phyloP scores from a whole-genome alignment of 2,329 filamentous ascomycete genomes.

The Magnaporthiopsis incrustans region DNA sequence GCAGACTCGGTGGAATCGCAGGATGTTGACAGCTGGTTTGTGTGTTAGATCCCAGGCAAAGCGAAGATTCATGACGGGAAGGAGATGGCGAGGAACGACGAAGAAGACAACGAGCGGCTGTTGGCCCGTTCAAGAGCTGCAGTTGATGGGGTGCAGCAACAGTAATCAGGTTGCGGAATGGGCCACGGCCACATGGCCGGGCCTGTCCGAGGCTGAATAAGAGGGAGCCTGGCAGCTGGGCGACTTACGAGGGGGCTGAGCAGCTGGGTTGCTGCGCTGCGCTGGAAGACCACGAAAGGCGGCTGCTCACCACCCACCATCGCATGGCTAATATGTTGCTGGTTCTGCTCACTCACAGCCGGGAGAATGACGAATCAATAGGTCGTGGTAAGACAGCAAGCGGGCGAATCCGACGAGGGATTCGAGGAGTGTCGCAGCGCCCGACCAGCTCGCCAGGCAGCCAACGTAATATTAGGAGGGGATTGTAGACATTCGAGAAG shows the following conservation, averaged over 20 bases:
- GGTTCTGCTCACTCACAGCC: not conserved
- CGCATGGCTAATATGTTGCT: not conserved
- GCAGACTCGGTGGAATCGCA: not conserved
- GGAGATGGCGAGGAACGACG: not conserved
- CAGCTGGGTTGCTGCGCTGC: not conserved
- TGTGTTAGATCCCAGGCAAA: not conserved
- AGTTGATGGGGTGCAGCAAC: not conserved
- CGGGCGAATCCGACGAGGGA: not conserved
- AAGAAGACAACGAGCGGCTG: not conserved
- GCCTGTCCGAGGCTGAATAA: slow-evolving; percentile 6
- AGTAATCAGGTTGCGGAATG: not conserved
- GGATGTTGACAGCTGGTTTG: not conserved
- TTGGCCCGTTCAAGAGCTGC: not conserved
- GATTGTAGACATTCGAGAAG: not conserved
- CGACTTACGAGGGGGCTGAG: not conserved
- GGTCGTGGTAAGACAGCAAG: not conserved
- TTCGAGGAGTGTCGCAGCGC: not conserved
- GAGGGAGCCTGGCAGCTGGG: not conserved
- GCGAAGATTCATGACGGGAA: slow-evolving; percentile 2
- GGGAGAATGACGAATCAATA: not conserved
- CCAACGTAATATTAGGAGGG: not conserved
- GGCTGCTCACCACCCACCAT: not conserved
- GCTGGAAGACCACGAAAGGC: not conserved
- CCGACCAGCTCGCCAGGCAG: not conserved
- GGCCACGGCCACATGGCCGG: not conserved